Percentiles rank a stretch among this genome's conserved stretches.
Evolutionary conservation across 2,329 filamentous ascomycete genomes (phyloP).

Genomic region (Xylaria sp.): DNA sequence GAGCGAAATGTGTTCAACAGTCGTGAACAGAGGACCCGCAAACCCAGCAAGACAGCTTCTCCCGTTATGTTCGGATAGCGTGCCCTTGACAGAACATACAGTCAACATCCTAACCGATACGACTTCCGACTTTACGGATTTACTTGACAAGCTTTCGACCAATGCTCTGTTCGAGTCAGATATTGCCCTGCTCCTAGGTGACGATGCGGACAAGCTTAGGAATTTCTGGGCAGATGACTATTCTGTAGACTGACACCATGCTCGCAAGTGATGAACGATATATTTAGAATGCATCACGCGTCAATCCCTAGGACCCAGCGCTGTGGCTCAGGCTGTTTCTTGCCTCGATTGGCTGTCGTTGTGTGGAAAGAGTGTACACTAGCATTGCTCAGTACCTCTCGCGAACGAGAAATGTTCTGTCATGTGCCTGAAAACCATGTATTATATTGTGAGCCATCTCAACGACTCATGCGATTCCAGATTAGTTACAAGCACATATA

Average conservation of each 20-base stretch:
- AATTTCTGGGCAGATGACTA: slow-evolving; percentile 41
- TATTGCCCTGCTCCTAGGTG: slow-evolving; percentile 36
- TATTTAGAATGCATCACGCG: neutral
- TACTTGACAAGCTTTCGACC: slow-evolving; percentile 36
- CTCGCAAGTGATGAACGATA: neutral
- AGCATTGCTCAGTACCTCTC: neutral
- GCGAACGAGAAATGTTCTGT: neutral
- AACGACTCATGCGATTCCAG: no score
- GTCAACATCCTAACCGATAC: slow-evolving; percentile 44
- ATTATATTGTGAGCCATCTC: no score
- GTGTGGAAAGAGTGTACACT: neutral
- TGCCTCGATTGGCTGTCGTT: neutral
- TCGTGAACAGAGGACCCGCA: slow-evolving; percentile 13
- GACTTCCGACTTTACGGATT: slow-evolving; percentile 39
- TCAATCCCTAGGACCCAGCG: neutral
- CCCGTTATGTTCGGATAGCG: slow-evolving; percentile 41
- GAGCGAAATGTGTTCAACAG: slow-evolving; percentile 35
- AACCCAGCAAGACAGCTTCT: slow-evolving; percentile 40
- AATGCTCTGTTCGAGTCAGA: slow-evolving; percentile 31
- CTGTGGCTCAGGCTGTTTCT: neutral
- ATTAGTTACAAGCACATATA: no score
- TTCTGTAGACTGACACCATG: slow-evolving; percentile 31
- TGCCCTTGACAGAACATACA: slow-evolving; percentile 37
- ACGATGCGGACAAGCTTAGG: slow-evolving; percentile 36
- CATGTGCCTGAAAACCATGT: neutral